Base-by-base conservation (phyloP, 805 yeast genomes). In the Yamadazyma endophytica region DNA sequence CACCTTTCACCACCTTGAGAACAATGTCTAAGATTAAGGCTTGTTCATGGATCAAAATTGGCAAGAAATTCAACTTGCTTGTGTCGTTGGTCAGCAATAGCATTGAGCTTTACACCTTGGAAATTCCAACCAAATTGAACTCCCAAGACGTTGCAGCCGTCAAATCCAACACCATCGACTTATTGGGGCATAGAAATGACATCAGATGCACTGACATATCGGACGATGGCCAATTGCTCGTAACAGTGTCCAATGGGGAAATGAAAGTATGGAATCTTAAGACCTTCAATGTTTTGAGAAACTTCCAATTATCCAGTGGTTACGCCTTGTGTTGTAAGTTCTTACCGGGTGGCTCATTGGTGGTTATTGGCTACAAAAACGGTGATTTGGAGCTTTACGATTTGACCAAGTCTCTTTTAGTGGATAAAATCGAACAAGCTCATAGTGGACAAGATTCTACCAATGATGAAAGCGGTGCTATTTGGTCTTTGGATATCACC, bases 401-500 rank as follows among this genome's bases (percentile, higher is more conserved):
- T 56, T 73, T 92, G 33, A 84, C 95, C 0, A 74, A 88, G 1
- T 84, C 96, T 0, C 68, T 88, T 1, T 56, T 84, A 40, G 56
- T 92, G 4, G 84, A 81, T 40, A 64, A 76, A 17, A 71, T 83
- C 7, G 82, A 81, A 35, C 48, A 39, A 28, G 97, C 95, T 0
- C 95, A 86, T 50, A 30, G 32, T 15, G 29, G 31, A 4, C 29
- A 29, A 11, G 31, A 24, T 9, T 80, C 78, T 17, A 17, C 31
- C n/a, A 61, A 50, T 11, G 64, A 54, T n/a, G 54, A 52, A 20
- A 64, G 65, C 5, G 44, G 62, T 13, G 85, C 96, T 1, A 75
- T 92, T 29, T 92, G 97, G 97, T 80, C 95, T 1, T 65, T 92
- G 44, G 96, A 90, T 53, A 54, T 92, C 20, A 76, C 90, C 2